Evolutionary conservation across 2,329 filamentous ascomycete species (phyloP), one percentile per base, ranked within the genome.

Genomic region (Fusarium pseudocircinatum): DNA sequence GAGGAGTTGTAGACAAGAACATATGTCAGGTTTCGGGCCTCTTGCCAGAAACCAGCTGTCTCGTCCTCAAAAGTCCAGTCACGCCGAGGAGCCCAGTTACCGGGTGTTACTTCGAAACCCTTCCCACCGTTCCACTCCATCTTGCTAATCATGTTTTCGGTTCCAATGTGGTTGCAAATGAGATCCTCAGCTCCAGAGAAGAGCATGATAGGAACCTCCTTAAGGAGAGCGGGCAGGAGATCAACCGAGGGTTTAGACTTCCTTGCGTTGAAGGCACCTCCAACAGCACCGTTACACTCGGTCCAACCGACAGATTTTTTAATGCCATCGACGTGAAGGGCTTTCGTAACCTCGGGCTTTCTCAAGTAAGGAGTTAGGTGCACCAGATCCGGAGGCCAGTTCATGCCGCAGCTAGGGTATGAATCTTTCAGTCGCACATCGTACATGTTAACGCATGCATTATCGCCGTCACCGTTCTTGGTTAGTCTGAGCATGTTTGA

Each of bases 111-210:
- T 82, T 98, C 95, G 78, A 99, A 98, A 8, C 96, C 97, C 75
- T 93, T 96, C 63, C 91, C 96, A 58, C 93, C 95, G 76, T 95
- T 96, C 94, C 95, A 99, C 75, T 92, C 85, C 90, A 99, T 91
- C 78, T 94, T 95, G 81, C 92, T 91, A 79, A 99, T 97, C 75
- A 99, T 83, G 34, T 93, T 89, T 81, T 99, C 96, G 0, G 96
- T 99, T 66, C 96, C 96, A 36, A 98, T 84, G 80, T 99, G 95
- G 81, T 99, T 99, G 88, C 96, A 99, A 77, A 99, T 98, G 30
- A 98, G 85, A 81, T 99, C 96, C 78, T 97, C 91, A 69, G 95
- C 93, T 59, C 96, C 96, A 6, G 95, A 98, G 84, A 98, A 99
- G 26, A 99, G 89, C 3, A 97, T 84, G 44, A 97, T 88, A 4